Evolutionary conservation across 371 early-diverging fungal genomes (phyloP).

Genomic region (Circinella umbellata): DNA sequence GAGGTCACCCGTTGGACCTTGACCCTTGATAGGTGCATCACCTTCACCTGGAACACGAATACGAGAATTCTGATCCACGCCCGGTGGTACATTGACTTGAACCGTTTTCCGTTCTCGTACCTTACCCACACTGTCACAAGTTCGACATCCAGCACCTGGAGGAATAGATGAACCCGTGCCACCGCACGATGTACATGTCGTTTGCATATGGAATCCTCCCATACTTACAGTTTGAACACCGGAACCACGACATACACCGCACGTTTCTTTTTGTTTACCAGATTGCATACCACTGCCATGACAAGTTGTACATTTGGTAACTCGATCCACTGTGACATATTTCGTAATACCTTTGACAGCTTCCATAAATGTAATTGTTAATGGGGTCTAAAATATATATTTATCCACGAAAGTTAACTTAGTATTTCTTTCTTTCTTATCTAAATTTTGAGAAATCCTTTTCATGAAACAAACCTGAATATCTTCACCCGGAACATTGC

Average conservation of each 20-base stretch:
- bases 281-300: conserved; percentile 79
- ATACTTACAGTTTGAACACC: conserved; percentile 81
- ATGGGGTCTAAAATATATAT: conserved; percentile 33
- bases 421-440: too few relatives aligned
- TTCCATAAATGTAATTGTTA: conserved; percentile 86
- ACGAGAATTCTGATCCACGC: conserved; percentile 56
- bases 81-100: conserved; percentile 83
- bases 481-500: conserved; percentile 41
- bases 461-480: conserved; percentile 38
- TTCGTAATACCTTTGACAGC: conserved; percentile 82
- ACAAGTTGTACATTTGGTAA: conserved; percentile 78
- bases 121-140: conserved; percentile 83
- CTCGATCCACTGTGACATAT: conserved; percentile 62
- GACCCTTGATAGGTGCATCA: conserved; percentile 79
- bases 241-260: conserved; percentile 82
- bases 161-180: conserved; percentile 81
- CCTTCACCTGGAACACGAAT: conserved; percentile 84
- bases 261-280: conserved; percentile 71
- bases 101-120: conserved; percentile 74
- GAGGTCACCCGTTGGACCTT: conserved; percentile 83
- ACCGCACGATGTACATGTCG: conserved; percentile 81
- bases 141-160: conserved; percentile 70
- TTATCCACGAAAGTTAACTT: background rate
- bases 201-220: conserved; percentile 86
- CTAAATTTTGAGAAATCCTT: background rate